These are phyloP conservation scores for Naganishia liquefaciens DNA, from an alignment of 1,284 basidiomycete species.

Conservation along the genomic window DNA sequence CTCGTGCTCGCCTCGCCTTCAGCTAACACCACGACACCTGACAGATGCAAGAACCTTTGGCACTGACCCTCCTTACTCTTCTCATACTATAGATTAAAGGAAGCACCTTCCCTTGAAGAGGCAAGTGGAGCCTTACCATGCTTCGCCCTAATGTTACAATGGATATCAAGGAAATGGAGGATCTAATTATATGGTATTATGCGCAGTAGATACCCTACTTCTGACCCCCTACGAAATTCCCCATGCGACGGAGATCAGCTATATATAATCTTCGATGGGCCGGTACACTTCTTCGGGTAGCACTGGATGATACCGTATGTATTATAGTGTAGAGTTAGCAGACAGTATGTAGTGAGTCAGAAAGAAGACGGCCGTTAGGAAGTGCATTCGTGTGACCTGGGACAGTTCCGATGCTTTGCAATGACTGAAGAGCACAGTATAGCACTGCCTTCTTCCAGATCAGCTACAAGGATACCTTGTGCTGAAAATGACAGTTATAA, in stretches of 20 bases:
- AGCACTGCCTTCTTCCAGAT: no score
- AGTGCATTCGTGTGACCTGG: no score
- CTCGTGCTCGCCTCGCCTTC: background rate
- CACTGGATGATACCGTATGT: background rate
- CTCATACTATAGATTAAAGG: background rate
- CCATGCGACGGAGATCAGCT: conserved; percentile 1
- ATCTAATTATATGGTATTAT: conserved; percentile 1
- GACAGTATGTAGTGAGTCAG: background rate
- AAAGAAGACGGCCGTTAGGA: no score
- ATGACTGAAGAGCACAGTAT: no score
- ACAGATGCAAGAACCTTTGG: background rate
- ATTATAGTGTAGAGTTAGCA: background rate
- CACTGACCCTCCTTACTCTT: conserved; percentile 5
- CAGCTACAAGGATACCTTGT: no score
- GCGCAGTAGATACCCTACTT: conserved; percentile 1
- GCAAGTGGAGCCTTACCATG: background rate
- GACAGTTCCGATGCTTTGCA: no score
- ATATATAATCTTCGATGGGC: conserved; percentile 2
- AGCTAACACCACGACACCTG: background rate
- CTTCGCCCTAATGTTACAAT: background rate
- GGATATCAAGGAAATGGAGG: conserved; percentile 1
- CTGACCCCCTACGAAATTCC: conserved; percentile 1
- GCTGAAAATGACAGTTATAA: no score
- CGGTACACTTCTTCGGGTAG: background rate
- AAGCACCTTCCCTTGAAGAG: background rate